Evolutionary conservation across 768 basidiomycete species (phyloP).

Genomic region (Mycena galericulata): DNA sequence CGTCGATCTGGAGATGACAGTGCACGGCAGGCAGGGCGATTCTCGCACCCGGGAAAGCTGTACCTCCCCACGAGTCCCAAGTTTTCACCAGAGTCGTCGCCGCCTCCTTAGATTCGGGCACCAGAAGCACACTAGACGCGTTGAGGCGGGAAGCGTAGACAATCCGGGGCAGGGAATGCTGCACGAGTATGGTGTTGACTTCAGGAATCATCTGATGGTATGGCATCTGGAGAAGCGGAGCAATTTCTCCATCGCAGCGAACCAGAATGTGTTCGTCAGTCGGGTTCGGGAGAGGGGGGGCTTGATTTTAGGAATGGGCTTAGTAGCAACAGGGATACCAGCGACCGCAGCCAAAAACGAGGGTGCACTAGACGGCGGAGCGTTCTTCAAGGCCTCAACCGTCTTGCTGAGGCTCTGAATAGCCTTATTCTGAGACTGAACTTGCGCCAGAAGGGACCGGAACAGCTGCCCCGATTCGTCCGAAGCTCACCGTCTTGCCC

Average conservation of each 20-base stretch:
- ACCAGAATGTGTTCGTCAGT: not conserved
- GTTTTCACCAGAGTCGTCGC: not conserved
- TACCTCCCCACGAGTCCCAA: not conserved
- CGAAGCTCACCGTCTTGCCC: too few relatives aligned
- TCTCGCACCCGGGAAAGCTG: not conserved
- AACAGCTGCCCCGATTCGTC: too few relatives aligned
- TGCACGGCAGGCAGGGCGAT: not conserved
- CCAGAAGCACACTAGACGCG: too few relatives aligned
- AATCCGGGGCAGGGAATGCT: not conserved
- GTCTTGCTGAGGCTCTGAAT: too few relatives aligned
- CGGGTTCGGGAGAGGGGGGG: not conserved
- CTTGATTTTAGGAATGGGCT: not conserved
- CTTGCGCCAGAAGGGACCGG: not conserved
- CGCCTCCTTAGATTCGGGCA: not conserved
- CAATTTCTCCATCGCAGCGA: not conserved
- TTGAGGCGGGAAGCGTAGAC: too few relatives aligned
- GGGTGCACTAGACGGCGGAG: not conserved
- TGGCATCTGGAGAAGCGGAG: not conserved
- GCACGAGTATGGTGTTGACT: not conserved
- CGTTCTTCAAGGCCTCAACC: not conserved
- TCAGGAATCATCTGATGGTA: not conserved
- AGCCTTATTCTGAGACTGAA: constrained; percentile 7
- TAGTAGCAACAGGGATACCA: not conserved
- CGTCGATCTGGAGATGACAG: not conserved
- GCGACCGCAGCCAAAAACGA: not conserved